Evolutionary conservation across 2,329 filamentous ascomycete species (phyloP).

Genomic region (Fusarium oligoseptatum): DNA sequence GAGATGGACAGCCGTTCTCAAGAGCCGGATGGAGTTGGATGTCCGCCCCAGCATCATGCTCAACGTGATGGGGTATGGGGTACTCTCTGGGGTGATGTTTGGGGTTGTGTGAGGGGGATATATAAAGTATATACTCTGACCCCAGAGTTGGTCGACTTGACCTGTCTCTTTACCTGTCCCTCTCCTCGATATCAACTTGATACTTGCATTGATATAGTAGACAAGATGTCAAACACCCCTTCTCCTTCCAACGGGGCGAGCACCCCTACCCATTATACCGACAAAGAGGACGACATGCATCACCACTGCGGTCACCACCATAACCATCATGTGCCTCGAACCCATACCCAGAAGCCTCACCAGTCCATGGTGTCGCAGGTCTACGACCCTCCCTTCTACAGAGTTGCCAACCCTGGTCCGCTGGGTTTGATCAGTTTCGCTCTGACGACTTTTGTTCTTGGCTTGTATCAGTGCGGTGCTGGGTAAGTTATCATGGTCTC

Average conservation of each 20-base stretch:
- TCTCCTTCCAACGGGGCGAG: conserved; percentile 41
- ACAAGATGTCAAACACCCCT: conserved; percentile 35
- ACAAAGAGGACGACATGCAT: conserved; percentile 36
- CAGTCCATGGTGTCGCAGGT: conserved; percentile 55
- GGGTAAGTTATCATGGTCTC: conserved; percentile 58
- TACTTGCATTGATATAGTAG: background rate
- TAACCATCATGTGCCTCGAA: conserved; percentile 28
- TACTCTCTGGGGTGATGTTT: conserved; percentile 4
- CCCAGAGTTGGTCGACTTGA: conserved; percentile 11
- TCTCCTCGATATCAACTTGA: background rate
- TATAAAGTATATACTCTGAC: conserved; percentile 28
- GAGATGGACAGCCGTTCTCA: conserved; percentile 17
- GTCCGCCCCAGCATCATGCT: conserved; percentile 22
- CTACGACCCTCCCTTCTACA: conserved; percentile 52
- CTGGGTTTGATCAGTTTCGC: conserved; percentile 74
- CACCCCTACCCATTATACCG: conserved; percentile 44
- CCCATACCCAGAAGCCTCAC: conserved; percentile 41
- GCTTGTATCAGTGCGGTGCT: conserved; percentile 59
- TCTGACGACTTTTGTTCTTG: conserved; percentile 73
- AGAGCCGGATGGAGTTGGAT: conserved; percentile 17
- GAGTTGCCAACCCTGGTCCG: conserved; percentile 71
- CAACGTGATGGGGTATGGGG: conserved; percentile 31
- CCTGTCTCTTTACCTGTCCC: background rate
- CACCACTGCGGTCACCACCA: conserved; percentile 31
- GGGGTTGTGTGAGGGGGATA: conserved; percentile 14